Evolutionary conservation across 257 asterid species (phyloP).

Genomic region (Cruciata laevipes): DNA sequence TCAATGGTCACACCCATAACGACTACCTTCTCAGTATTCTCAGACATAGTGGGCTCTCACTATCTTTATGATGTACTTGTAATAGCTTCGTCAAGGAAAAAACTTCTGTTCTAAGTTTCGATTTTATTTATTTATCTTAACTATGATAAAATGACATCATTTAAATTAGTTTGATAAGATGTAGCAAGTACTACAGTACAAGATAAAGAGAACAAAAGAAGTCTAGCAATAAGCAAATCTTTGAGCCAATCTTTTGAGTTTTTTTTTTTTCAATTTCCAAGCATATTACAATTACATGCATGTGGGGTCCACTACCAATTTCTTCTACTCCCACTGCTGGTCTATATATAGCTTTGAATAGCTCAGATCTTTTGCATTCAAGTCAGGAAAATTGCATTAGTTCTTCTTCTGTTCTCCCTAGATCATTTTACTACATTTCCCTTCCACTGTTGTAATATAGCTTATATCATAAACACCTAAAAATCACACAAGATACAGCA

Average conservation of each 20-base stretch:
- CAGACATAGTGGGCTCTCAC: background rate
- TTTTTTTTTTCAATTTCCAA: background rate
- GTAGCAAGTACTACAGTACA: background rate
- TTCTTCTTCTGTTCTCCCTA: background rate
- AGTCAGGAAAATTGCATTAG: background rate
- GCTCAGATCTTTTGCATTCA: background rate
- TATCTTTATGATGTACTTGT: background rate
- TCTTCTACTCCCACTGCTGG: background rate
- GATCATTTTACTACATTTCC: background rate
- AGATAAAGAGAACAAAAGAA: background rate
- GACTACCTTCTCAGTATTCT: background rate
- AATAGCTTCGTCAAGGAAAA: background rate
- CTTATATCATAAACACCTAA: background rate
- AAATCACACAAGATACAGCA: background rate
- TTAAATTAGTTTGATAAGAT: background rate
- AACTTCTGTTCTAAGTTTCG: background rate
- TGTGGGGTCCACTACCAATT: background rate
- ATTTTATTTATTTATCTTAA: background rate
- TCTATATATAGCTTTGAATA: constrained; percentile 12
- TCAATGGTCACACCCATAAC: background rate
- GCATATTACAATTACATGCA: background rate
- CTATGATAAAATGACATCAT: background rate
- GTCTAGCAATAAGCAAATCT: background rate
- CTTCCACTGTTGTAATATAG: background rate
- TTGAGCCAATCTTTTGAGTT: background rate